Base-by-base conservation (phyloP, 305 asterid species). In the Rubia balearica region DNA sequence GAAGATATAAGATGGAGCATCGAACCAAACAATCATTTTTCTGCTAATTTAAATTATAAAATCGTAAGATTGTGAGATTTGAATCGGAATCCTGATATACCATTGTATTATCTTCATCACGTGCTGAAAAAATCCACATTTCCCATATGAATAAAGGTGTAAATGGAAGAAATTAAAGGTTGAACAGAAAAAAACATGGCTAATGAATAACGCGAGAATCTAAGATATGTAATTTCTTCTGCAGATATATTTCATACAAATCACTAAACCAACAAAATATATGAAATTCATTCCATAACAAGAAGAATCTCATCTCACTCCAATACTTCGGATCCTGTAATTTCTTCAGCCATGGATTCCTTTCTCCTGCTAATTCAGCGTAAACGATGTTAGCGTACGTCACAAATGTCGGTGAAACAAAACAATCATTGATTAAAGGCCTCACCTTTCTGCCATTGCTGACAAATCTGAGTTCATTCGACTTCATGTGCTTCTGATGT, bases 391-490 rank as follows among this genome's bases (percentile, higher is more conserved):
- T 17, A 51, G 24, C 7, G 10, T 16, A 7, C 14, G 24, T n/a
- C 59, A 17, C 22, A 51, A 51, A 51, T 6, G 21, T 51, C 0
- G 14, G 8, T 17, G 22, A 51, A 51, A 17, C 59, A 17, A 51
- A 51, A 17, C 22, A 51, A 6, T 17, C 22, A 17, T 51, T 19
- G 10, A 51, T 45, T 22, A 11, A 7, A 53, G 61, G 40, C 40
- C 74, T 70, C 53, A 76, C 81, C 72, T 33, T 74, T 65, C 22
- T 60, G n/a, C 74, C 73, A 46, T 61, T 43, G 22, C 48, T 73
- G 53, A 22, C 75, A 41, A 36, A 75, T 71, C 72, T 65, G 53
- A 43, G 8, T 49, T 45, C 81, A 33, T 78, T 74, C 77, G 78
- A 72, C 55, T 81, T 27, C 30, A 27, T 73, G 68, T 59, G 33